Conservation (phyloP, 2,329 filamentous ascomycete genomes). For the Aspergillus ruber region DNA sequence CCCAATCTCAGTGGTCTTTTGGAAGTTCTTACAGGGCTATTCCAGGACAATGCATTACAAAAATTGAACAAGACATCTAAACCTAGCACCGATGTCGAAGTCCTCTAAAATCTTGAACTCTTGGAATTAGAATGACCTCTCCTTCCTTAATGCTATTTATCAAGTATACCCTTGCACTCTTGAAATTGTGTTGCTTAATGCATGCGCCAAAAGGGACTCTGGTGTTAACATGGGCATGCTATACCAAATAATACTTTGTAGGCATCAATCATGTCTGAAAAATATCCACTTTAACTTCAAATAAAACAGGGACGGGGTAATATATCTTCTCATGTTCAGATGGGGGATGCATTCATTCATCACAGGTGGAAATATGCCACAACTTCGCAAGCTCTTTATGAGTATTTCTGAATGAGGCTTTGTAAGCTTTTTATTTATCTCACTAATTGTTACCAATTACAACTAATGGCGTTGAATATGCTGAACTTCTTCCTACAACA, state of each 20-base stretch:
- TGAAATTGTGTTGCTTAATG: conserved; percentile 65
- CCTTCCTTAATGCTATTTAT: conserved; percentile 65
- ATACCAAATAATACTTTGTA: conserved; percentile 61
- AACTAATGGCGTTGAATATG: conserved; percentile 26
- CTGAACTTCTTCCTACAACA: conserved; percentile 70
- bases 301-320: conserved; percentile 47
- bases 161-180: conserved; percentile 69
- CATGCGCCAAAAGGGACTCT: conserved; percentile 37
- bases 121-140: conserved; percentile 73
- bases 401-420: too few relatives aligned
- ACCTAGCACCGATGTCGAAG: not conserved
- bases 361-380: conserved; percentile 68
- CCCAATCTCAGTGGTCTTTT: conserved; percentile 29
- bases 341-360: conserved; percentile 66
- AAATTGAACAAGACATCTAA: not conserved
- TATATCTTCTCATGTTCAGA: conserved; percentile 47
- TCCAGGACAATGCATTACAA: not conserved
- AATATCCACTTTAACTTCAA: conserved; percentile 67
- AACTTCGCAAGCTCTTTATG: conserved; percentile 64
- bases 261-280: conserved; percentile 64
- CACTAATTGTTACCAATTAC: not conserved
- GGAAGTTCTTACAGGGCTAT: conserved; percentile 19
- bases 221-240: conserved; percentile 63
- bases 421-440: conserved; percentile 34
- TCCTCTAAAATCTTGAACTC: conserved; percentile 55